These are phyloP conservation scores for Fusarium fracticaudum DNA, from an alignment of 2,329 filamentous ascomycete genomes.

Conservation along the genomic window DNA sequence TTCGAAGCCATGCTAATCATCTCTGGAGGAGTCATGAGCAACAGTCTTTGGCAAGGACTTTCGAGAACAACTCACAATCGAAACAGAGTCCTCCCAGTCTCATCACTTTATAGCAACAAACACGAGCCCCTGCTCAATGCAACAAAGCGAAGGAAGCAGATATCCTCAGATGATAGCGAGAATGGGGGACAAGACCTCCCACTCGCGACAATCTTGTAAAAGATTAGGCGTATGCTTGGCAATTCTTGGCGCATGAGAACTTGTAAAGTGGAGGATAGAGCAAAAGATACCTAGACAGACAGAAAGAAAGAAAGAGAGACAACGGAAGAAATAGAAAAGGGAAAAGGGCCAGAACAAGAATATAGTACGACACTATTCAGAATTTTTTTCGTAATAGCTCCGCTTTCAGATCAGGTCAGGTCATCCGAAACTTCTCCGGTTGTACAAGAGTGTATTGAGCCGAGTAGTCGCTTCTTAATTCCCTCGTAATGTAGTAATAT, in stretches of 20 bases:
- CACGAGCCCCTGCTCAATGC: not conserved
- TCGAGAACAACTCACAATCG: constrained; percentile 1
- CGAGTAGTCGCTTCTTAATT: not conserved
- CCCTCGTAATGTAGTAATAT: not conserved
- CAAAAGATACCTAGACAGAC: not conserved
- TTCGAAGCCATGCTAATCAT: constrained; percentile 19
- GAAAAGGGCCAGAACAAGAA: not conserved
- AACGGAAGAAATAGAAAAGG: constrained; percentile 1
- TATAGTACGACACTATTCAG: not conserved
- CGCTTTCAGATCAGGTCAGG: constrained; percentile 30
- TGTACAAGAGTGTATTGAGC: not conserved
- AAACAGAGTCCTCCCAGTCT: not conserved
- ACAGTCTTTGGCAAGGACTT: not conserved
- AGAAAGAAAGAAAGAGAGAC: not conserved
- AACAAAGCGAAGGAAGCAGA: constrained; percentile 6
- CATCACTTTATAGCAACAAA: not conserved
- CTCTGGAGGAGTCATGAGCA: not conserved
- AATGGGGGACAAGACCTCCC: constrained; percentile 16
- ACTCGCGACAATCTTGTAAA: constrained; percentile 21
- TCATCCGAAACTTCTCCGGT: constrained; percentile 28
- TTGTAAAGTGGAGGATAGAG: not conserved
- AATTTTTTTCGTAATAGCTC: constrained; percentile 18
- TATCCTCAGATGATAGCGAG: not conserved
- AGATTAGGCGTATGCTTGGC: constrained; percentile 34
- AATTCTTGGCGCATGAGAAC: constrained; percentile 23